These are phyloP conservation scores for Silene uniflora DNA, from an alignment of 148 eudicot species.

Conservation along the genomic window DNA sequence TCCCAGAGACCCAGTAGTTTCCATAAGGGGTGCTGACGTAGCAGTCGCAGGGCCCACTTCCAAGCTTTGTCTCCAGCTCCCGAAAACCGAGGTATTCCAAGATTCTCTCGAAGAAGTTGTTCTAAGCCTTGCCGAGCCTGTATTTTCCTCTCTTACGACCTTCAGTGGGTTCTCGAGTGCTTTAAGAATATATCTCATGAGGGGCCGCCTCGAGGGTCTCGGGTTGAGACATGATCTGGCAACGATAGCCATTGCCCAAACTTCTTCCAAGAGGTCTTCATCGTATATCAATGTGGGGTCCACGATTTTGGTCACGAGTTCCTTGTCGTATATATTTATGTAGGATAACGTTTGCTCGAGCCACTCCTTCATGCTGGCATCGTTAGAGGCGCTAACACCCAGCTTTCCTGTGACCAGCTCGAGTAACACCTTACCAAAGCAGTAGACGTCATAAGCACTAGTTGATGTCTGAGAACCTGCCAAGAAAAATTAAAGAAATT, in stretches of 20 bases:
- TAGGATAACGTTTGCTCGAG: conserved; percentile 58
- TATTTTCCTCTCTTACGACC: conserved; percentile 80
- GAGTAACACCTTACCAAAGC: conserved; percentile 90
- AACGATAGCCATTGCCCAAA: conserved; percentile 99
- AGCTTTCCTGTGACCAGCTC: conserved; percentile 92
- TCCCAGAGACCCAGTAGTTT: conserved; percentile 61
- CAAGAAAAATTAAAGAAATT: not conserved
- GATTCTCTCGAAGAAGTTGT: conserved; percentile 83
- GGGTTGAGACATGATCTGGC: conserved; percentile 97
- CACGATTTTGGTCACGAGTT: conserved; percentile 80
- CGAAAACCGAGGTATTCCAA: conserved; percentile 87
- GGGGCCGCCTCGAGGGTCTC: conserved; percentile 75
- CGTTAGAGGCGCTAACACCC: conserved; percentile 72
- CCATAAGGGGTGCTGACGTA: conserved; percentile 32
- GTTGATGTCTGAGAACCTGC: conserved; percentile 65
- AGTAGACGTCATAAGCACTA: conserved; percentile 88
- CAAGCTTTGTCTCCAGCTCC: conserved; percentile 92
- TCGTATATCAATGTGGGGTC: conserved; percentile 91
- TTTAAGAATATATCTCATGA: conserved; percentile 80
- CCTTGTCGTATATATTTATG: conserved; percentile 87
- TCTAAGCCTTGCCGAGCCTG: conserved; percentile 67
- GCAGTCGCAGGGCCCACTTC: conserved; percentile 50
- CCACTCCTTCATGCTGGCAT: conserved; percentile 60
- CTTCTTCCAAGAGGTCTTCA: conserved; percentile 93
- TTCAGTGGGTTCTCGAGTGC: conserved; percentile 92